These are phyloP conservation scores for Cladosporium sp. DNA, from an alignment of 2,329 filamentous ascomycete genomes.

Conservation along the genomic window DNA sequence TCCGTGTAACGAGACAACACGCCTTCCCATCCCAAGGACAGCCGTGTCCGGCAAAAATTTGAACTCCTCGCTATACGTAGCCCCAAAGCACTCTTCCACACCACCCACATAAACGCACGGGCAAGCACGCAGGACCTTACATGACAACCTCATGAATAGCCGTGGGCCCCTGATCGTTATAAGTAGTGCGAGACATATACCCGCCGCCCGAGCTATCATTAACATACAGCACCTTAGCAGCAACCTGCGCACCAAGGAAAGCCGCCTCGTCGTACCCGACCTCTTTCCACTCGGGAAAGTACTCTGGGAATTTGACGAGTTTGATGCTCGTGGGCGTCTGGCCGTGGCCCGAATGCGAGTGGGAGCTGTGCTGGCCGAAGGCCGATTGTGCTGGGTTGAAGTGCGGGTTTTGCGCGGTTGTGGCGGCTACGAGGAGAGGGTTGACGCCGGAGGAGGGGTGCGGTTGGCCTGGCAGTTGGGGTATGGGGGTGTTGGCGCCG, in stretches of 20 bases:
- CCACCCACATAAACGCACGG: neutral
- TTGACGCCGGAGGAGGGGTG: conserved; percentile 59
- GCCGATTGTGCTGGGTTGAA: conserved; percentile 35
- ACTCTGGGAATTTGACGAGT: conserved; percentile 70
- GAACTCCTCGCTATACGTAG: too few species aligned
- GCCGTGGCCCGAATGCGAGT: conserved; percentile 56
- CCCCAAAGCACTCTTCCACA: too few species aligned
- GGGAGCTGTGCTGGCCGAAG: conserved; percentile 18
- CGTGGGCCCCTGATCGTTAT: conserved; percentile 61
- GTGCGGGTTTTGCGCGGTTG: conserved; percentile 60
- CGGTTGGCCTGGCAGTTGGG: conserved; percentile 41
- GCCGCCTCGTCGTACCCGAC: conserved; percentile 70
- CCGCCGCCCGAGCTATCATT: conserved; percentile 61
- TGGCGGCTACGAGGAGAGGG: conserved; percentile 85
- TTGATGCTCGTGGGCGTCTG: conserved; percentile 84
- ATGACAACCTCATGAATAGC: conserved; percentile 55
- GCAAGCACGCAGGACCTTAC: conserved; percentile 1
- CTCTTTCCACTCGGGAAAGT: conserved; percentile 86
- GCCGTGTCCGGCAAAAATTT: too few species aligned
- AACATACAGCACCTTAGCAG: conserved; percentile 69
- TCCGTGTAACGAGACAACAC: too few species aligned
- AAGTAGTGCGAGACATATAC: conserved; percentile 63
- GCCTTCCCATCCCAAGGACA: too few species aligned
- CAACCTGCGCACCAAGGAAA: conserved; percentile 84
- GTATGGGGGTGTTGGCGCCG: conserved; percentile 81